A percentile compares a stretch with the other conserved stretches of the same genome.
Conservation (phyloP, 257 asterid species). For the Plantago ovata region DNA sequence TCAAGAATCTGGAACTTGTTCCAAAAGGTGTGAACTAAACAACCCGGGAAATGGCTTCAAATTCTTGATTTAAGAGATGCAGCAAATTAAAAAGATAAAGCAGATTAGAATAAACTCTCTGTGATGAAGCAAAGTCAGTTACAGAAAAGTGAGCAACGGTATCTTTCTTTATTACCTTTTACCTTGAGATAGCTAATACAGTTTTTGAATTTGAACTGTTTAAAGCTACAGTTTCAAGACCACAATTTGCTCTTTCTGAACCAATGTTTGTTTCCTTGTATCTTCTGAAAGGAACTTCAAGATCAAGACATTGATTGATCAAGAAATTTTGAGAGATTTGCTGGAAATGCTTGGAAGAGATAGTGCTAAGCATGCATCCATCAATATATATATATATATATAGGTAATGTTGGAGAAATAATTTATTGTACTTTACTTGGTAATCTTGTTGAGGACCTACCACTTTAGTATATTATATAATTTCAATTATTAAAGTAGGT, state of each 20-base stretch:
- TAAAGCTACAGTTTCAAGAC: constrained; percentile 41
- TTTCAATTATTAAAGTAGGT: constrained; percentile 8
- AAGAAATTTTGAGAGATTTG: constrained; percentile 5
- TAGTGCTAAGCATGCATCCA: constrained; percentile 18
- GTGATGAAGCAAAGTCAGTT: constrained; percentile 33
- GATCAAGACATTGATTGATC: constrained; percentile 24
- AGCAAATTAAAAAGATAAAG: constrained; percentile 31
- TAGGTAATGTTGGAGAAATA: constrained; percentile 12
- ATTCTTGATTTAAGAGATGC: constrained; percentile 24
- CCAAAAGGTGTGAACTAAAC: constrained; percentile 15
- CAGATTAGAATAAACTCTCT: constrained; percentile 10
- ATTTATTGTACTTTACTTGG: not conserved
- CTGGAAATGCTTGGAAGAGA: constrained; percentile 23
- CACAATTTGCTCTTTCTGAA: constrained; percentile 24
- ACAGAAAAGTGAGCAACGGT: constrained; percentile 48
- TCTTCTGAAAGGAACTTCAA: constrained; percentile 31
- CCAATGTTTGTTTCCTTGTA: constrained; percentile 16
- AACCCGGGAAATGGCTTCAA: constrained; percentile 36
- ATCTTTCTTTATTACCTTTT: constrained; percentile 34
- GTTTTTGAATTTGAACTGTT: constrained; percentile 60
- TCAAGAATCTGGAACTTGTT: constrained; percentile 26
- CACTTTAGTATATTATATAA: not conserved
- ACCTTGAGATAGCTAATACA: constrained; percentile 17
- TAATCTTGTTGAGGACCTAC: constrained; percentile 3
- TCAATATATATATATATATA: constrained; percentile 22